Percentiles rank a stretch among this genome's conserved stretches.
phyloP scores from a whole-genome alignment of 768 basidiomycete species.

The Candolleomyces aberdarensis region DNA sequence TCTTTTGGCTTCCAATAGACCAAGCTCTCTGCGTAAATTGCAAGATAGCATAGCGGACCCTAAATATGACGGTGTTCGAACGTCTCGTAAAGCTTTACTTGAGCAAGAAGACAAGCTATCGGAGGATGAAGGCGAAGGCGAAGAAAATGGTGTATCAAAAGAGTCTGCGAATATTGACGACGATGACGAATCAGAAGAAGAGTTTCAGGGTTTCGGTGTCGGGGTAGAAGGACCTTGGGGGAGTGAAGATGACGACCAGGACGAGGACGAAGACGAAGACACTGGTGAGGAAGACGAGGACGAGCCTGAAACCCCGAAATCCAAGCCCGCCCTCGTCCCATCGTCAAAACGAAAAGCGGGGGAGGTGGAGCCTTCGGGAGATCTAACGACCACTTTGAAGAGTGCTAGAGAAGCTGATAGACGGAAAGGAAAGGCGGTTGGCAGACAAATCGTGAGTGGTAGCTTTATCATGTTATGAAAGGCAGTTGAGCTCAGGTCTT shows the following conservation, averaged over 20 bases:
- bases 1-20: slow-evolving; percentile 35
- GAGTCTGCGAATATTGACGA: slow-evolving; percentile 9
- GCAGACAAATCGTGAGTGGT: slow-evolving; percentile 72
- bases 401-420: slow-evolving; percentile 66
- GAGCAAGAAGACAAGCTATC: slow-evolving; percentile 28
- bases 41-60: slow-evolving; percentile 67
- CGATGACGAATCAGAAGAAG: slow-evolving; percentile 33
- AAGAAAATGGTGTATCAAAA: slow-evolving; percentile 14
- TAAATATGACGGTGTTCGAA: slow-evolving; percentile 74
- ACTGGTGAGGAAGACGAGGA: slow-evolving; percentile 14
- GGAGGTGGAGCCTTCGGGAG: slow-evolving; percentile 24
- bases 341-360: slow-evolving; percentile 3
- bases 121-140: slow-evolving; percentile 23
- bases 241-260: slow-evolving; percentile 14
- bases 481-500: neutral
- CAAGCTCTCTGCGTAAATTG: slow-evolving; percentile 63
- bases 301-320: slow-evolving; percentile 2
- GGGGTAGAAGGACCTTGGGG: slow-evolving; percentile 16
- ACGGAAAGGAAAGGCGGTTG: slow-evolving; percentile 81
- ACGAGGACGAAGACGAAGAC: slow-evolving; percentile 16
- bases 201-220: slow-evolving; percentile 19
- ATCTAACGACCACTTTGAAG: slow-evolving; percentile 51
- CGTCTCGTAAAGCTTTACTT: slow-evolving; percentile 55
- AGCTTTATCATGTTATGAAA: neutral
- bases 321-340: slow-evolving; percentile 2